Base-by-base conservation (phyloP, 768 basidiomycete species). In the Leccinum rimulosum region DNA sequence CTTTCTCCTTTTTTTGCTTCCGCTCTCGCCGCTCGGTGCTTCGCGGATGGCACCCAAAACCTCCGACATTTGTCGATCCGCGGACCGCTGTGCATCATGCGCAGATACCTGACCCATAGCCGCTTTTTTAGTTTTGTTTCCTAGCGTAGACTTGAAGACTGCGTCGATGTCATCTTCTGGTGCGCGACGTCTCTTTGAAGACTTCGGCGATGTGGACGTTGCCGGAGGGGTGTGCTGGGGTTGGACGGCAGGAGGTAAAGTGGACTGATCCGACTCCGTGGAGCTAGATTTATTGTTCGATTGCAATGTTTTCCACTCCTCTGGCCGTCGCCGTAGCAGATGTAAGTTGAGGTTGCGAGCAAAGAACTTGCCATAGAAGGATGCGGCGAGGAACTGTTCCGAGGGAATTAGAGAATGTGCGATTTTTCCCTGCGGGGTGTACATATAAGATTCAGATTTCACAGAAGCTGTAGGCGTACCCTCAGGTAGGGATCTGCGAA, bases 401-500 rank as follows among this genome's bases (percentile, higher is more conserved):
- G 91, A 82, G 1, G 83, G 75, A 14, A 93, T 74, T 11, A 98
- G 77, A 25, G 91, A 90, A 15, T 85, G 84, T 2, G 89, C 95
- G 55, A 99, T 92, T 73, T 95, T 96, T 76, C 97, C 95, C 93
- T 96, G 63, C 47, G 22, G 35, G 22, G 12, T 5, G n/a, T 43
- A 43, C 3, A 55, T 33, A 33, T 61, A 38, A 66, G 43, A 59
- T 54, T 48, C 30, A 38, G 12, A 47, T 57, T 61, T 11, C 35
- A 56, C 47, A 10, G 27, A 14, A 30, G 58, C 22, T 36, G 15
- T 50, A 30, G n/a, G 52, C 61, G 25, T 61, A 95, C 94, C 79
- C 90, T 95, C 63, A 97, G 81, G 74, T 91, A 98, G 1, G 92
- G 88, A 74, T 99, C 97, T n/a, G 91, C 87, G 61, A 83, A 85